Evolutionary conservation across 2,329 filamentous ascomycete species (phyloP).

Genomic region (Saccharata proteae): DNA sequence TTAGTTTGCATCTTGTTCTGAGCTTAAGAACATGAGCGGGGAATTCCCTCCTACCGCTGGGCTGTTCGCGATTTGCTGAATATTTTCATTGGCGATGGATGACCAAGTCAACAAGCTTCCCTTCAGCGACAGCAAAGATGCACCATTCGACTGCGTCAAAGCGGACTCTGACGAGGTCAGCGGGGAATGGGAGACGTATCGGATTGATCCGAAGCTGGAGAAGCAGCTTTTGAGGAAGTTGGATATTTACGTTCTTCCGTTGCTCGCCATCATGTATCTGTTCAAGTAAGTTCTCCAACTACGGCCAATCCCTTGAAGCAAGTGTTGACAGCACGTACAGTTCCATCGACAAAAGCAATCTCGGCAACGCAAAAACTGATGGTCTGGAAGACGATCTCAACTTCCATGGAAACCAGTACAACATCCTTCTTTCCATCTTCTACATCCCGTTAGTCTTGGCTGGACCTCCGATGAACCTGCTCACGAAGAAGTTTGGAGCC

Average conservation of each 20-base stretch:
- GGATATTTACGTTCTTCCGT: conserved; percentile 42
- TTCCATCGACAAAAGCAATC: conserved; percentile 20
- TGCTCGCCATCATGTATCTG: conserved; percentile 48
- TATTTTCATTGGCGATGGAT: no score
- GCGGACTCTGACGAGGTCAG: no score
- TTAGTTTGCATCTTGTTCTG: no score
- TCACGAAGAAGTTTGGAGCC: conserved; percentile 57
- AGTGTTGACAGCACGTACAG: neutral
- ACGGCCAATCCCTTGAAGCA: neutral
- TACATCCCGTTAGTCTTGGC: conserved; percentile 64
- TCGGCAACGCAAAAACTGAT: conserved; percentile 34
- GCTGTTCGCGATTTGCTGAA: no score
- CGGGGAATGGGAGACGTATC: no score
- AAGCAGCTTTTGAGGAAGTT: conserved; percentile 41
- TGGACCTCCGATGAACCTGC: conserved; percentile 51
- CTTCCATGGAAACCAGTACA: conserved; percentile 54
- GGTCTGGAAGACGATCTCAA: conserved; percentile 40
- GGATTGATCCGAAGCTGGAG: no score
- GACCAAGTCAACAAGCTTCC: no score
- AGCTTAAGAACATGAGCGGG: no score
- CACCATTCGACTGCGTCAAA: no score
- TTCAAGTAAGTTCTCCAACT: conserved; percentile 28
- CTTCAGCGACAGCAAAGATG: no score
- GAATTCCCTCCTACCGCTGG: no score
- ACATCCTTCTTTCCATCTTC: conserved; percentile 58